Percentiles rank a stretch among this genome's conserved stretches.
Conservation (phyloP, 2,329 filamentous ascomycete genomes). For the Pseudogymnoascus sp. region DNA sequence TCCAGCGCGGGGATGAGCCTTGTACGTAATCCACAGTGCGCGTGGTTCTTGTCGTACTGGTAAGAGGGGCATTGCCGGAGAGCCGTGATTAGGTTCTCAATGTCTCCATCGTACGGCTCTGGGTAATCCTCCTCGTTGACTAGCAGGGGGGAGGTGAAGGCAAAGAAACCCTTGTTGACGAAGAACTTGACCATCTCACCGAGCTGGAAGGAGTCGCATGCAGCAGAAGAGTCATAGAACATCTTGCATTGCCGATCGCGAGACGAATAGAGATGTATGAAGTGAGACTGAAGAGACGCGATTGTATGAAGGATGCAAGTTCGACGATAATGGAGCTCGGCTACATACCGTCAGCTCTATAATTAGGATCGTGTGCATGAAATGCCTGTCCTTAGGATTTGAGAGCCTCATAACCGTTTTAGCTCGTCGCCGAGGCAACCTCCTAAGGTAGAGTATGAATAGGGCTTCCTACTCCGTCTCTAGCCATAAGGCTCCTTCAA, state of each 20-base stretch:
- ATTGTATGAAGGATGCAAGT: conserved; percentile 60
- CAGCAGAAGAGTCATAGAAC: conserved; percentile 63
- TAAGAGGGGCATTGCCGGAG: conserved; percentile 62
- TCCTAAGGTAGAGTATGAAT: neutral
- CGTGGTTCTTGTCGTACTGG: conserved; percentile 66
- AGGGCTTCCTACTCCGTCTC: neutral
- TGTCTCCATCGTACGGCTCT: conserved; percentile 45
- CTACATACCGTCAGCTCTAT: conserved; percentile 29
- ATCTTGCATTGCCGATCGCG: conserved; percentile 62
- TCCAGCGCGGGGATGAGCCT: conserved; percentile 59
- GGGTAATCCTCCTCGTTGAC: conserved; percentile 26
- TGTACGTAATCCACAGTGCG: conserved; percentile 62
- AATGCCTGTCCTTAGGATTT: neutral
- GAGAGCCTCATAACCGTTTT: neutral
- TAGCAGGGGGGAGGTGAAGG: conserved; percentile 42
- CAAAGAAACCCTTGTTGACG: conserved; percentile 50
- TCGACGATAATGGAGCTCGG: conserved; percentile 58
- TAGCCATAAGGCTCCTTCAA: neutral
- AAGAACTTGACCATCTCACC: conserved; percentile 72
- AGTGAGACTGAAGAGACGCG: conserved; percentile 61
- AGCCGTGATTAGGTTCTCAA: conserved; percentile 50
- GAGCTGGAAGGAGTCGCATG: conserved; percentile 71
- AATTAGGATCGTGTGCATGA: conserved; percentile 12
- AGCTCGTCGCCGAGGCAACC: neutral
- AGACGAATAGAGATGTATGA: conserved; percentile 58